Evolutionary conservation across 169 alveolate species (phyloP).

Genomic region (Cryptosporidium tyzzeri): DNA sequence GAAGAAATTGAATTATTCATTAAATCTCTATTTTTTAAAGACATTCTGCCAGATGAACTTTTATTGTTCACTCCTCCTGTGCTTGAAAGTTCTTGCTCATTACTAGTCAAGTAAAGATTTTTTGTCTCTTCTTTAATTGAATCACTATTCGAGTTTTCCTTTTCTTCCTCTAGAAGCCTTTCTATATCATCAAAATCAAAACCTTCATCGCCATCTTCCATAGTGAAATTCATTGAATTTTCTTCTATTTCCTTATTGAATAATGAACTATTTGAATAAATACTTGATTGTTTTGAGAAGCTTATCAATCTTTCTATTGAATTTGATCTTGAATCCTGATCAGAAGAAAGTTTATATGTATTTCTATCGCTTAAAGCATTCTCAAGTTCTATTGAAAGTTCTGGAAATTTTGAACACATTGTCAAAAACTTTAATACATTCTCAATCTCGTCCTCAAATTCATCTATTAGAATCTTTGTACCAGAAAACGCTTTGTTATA

Average conservation of each 20-base stretch:
- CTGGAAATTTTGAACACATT: neutral
- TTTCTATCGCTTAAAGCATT: constrained; percentile 17
- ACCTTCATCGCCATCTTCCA: neutral
- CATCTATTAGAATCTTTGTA: constrained; percentile 59
- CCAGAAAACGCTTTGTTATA: constrained; percentile 72
- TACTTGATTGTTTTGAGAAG: constrained; percentile 1
- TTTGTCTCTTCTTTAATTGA: neutral
- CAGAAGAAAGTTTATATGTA: neutral
- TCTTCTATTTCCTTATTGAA: neutral
- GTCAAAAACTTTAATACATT: constrained; percentile 39
- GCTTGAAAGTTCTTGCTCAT: neutral
- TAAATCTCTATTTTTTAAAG: neutral
- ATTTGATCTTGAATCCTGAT: constrained; percentile 41
- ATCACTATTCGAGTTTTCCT: neutral
- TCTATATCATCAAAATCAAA: constrained; percentile 4
- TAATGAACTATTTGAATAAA: neutral
- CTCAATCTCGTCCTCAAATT: constrained; percentile 58
- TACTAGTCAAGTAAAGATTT: neutral
- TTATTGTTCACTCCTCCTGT: neutral
- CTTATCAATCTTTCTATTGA: constrained; percentile 42
- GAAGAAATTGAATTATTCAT: constrained; percentile 15
- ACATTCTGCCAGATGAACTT: neutral
- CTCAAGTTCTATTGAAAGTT: constrained; percentile 25
- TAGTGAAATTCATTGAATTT: neutral
- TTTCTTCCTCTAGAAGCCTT: neutral